A percentile compares a stretch with the other conserved stretches of the same genome.
These are phyloP conservation scores for Neonectria sp. DNA, from an alignment of 2,329 filamentous ascomycete genomes.

Conservation along the genomic window DNA sequence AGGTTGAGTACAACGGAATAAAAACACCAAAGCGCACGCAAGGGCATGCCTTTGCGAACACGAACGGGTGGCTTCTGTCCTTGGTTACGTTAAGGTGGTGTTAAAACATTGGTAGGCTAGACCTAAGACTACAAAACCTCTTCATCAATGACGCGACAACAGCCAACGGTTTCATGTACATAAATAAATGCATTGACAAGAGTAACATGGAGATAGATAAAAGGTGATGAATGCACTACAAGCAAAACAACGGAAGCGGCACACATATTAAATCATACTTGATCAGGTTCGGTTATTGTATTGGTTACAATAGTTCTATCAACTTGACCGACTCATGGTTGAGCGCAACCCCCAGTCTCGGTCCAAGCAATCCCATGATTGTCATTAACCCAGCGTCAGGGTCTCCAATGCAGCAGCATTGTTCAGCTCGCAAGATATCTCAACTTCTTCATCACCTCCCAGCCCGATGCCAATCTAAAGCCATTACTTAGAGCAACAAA, in stretches of 20 bases:
- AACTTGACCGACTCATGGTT: conserved; percentile 14
- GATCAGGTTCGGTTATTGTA: conserved; percentile 22
- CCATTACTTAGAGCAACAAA: conserved; percentile 47
- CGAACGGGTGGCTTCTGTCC: not conserved
- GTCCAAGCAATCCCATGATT: conserved; percentile 24
- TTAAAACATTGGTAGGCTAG: not conserved
- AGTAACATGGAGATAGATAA: not conserved
- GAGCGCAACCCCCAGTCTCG: conserved; percentile 8
- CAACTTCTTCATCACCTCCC: conserved; percentile 26
- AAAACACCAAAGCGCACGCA: not conserved
- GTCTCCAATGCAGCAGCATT: conserved; percentile 24
- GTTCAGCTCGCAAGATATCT: conserved; percentile 26
- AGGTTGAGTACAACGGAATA: not conserved
- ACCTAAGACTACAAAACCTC: not conserved
- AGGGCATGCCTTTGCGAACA: not conserved
- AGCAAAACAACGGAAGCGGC: not conserved
- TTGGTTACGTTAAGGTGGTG: not conserved
- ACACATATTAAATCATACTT: conserved; percentile 3
- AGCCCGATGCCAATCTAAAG: conserved; percentile 47
- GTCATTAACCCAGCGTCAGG: conserved; percentile 19
- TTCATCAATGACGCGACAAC: not conserved
- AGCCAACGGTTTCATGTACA: not conserved
- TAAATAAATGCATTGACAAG: not conserved
- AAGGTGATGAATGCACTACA: not conserved
- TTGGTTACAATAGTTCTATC: conserved; percentile 25